Conservation (phyloP, 345 rosid genomes). For the Ceriops zippeliana region DNA sequence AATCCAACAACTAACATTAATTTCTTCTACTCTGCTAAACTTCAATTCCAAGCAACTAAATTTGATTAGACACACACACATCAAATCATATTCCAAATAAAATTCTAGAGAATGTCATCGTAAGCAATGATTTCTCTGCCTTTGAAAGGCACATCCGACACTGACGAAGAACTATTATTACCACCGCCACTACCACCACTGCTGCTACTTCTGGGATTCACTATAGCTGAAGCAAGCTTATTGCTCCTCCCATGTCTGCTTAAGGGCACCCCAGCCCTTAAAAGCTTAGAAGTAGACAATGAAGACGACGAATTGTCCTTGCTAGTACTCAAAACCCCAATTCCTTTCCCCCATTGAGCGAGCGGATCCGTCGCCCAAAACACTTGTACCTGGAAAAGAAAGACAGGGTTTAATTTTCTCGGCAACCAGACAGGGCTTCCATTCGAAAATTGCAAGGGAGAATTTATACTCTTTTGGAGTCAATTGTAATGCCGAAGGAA, state of each 20-base stretch:
- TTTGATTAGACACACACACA: not conserved
- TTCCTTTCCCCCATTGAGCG: constrained; percentile 69
- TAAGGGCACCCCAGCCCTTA: constrained; percentile 62
- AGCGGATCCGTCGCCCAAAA: constrained; percentile 76
- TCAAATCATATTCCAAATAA: not conserved
- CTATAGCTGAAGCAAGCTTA: constrained; percentile 71
- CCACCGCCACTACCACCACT: not conserved
- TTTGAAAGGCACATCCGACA: constrained; percentile 39
- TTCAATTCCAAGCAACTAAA: constrained; percentile 1
- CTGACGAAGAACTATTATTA: constrained; percentile 10
- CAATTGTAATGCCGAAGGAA: constrained; percentile 59
- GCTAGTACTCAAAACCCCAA: constrained; percentile 31
- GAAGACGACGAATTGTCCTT: constrained; percentile 39
- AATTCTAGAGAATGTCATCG: constrained; percentile 58
- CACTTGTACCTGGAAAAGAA: constrained; percentile 54
- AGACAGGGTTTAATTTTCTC: not conserved
- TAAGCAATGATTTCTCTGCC: constrained; percentile 70
- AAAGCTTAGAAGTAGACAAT: constrained; percentile 45
- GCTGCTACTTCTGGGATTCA: constrained; percentile 42
- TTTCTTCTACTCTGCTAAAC: constrained; percentile 8
- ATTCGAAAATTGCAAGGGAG: not conserved
- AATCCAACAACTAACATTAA: not conserved
- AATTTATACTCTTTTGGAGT: constrained; percentile 45
- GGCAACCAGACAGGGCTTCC: not conserved
- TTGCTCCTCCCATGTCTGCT: constrained; percentile 70